Evolutionary conservation across 352 stramenopile species (phyloP), one percentile per base, ranked within the genome.

Genomic region (Ochromonadaceae sp.): DNA sequence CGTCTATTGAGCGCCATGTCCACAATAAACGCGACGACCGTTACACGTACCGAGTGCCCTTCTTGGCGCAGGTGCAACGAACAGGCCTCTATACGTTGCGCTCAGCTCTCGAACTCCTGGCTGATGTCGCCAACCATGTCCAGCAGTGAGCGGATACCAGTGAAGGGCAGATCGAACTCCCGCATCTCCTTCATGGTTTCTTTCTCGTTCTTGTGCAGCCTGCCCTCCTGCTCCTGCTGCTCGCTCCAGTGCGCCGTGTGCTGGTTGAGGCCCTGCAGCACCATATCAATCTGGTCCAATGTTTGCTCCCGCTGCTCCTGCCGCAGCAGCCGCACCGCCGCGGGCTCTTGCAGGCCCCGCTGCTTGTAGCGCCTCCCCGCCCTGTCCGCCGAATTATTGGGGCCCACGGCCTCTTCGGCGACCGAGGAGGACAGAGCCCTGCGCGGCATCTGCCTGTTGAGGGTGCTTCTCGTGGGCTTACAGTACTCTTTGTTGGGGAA

Each of bases 251-350:
- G 25, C 12, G 48, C 2, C 12, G 35, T 32, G 26, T 32, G 2
- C 26, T 50, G 12, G 30, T 63, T 63, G 3, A 63, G 35, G 15
- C 28, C 12, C 14, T 63, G 26, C 26, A 63, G 38, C 4, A 63
- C 55, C 9, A 4, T 7, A 14, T 63, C 38, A 10, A 63, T 30
- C 22, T 63, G 55, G 2, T 17, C 1, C 38, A 63, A 50, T 22
- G 55, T 63, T 14, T 14, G 7, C 15, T 52, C 2, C 17, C 35
- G 55, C 5, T 4, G 5, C 30, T 2, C 34, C 38, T 63, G 7
- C 1, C 35, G 34, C 4, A 49, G 26, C 17, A 38, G 2, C 32
- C 35, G 5, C 25, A 34, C 17, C 22, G 38, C 38, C 20, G 5
- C 2, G 9, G 55, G 4, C 41, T 55, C 35, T 26, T 26, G 14